Evolutionary conservation across 768 basidiomycete genomes (phyloP), one percentile per base, ranked within the genome.

Genomic region (Pluteus cervinus): DNA sequence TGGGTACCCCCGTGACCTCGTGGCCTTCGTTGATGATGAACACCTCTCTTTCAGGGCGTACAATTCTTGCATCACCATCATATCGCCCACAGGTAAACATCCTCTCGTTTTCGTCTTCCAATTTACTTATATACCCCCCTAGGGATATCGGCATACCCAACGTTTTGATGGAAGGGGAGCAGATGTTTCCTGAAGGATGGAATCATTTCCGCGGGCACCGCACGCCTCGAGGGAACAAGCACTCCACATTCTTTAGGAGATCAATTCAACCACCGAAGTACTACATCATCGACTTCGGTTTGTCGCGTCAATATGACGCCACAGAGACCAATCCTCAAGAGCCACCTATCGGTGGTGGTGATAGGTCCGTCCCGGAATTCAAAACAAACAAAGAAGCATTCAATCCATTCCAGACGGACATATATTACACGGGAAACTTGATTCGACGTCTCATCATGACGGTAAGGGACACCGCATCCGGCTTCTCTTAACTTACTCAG

Each of bases 401-500:
- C 7, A 45, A 73, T 41, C 65, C 68, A 0, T 74, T 73, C 30
- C 49, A 60, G 0, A 62, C 60, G 0, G 72, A 74, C 23, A 50
- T 73, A 3, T 73, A 68, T 41, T 62, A 62, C 21, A 41, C 71
- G 1, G 69, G 68, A 0, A 71, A 70, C 29, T 14, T 60, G 6
- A 53, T 68, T 4, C 47, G 42, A 9, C 39, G 14, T 29, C 47
- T 61, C 12, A 62, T 69, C 34, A n/a, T 60, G 0, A 29, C 50
- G 39, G 66, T 68, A 36, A n/a, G 37, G 17, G 15, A 9, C 5
- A 28, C 26, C 10, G 16, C 17, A 30, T 42, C 16, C 23, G 1
- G 18, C 18, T 24, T 17, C 37, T 6, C 14, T n/a, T n/a, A n/a
- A n/a, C n/a, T n/a, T n/a, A n/a, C n/a, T n/a, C n/a, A n/a, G n/a